Base-by-base conservation (phyloP, 2,329 filamentous ascomycete species). In the Xylaria sp. region DNA sequence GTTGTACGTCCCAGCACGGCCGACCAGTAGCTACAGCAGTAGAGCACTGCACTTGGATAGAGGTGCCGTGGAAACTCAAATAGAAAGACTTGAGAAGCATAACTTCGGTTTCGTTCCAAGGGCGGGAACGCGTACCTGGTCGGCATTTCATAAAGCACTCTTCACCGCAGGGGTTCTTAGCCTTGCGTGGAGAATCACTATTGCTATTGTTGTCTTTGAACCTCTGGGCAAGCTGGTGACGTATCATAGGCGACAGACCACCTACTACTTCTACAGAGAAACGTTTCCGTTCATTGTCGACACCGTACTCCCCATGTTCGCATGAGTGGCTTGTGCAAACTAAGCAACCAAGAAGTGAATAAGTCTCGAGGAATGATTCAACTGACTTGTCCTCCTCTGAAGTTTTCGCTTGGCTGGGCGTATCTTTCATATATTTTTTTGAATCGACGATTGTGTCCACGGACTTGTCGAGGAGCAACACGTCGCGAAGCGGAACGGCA, bases 301-400 rank as follows among this genome's bases (percentile, higher is more conserved):
- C 76, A 64, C 87, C 85, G 61, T 88, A 89, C 63, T 89, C 87
- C 55, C 87, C 88, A 70, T 90, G 88, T 74, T 89, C 88, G 68
- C 88, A 90, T 13, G 87, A 88, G 75, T 89, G 85, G 60, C 86
- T 86, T 74, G 84, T 87, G 77, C 88, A 90, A 61, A 89, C 84
- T n/a, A 88, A 78, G 72, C 88, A 90, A 13, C 85, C 86, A 18
- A 89, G 81, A 10, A 87, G 82, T 39, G 84, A 83, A 74, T 89
- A 88, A 1, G 86, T 89, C 58, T 85, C 85, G 28, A 89, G 75
- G 44, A 83, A 82, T 25, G 81, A 81, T 72, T 87, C 85, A 13
- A 84, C 81, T 77, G 81, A 57, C 76, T 76, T 75, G 55, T 78
- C 76, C 48, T 79, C 80, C 41, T 82, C 80, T 48, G 80, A 70